Percentiles rank a stretch among this genome's conserved stretches.
Evolutionary conservation across 108 stramenopile species (phyloP).

Genomic region (Skeletonema grethae): DNA sequence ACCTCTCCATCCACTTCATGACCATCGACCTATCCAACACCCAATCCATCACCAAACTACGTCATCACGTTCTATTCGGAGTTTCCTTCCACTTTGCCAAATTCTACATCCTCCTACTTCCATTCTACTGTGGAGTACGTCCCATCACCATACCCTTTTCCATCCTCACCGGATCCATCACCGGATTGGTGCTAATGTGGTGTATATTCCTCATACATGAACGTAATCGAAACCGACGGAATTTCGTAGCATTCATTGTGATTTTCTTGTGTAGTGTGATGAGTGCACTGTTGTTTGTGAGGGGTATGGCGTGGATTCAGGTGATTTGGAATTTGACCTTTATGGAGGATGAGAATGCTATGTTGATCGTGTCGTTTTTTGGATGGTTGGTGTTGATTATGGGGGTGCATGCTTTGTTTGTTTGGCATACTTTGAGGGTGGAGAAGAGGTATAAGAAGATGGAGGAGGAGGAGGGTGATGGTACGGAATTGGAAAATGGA

Average conservation of each 20-base stretch:
- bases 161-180: slow-evolving; percentile 12
- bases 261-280: slow-evolving; percentile 29
- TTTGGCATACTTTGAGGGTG: slow-evolving; percentile 34
- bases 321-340: slow-evolving; percentile 32
- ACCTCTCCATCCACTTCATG: slow-evolving; percentile 18
- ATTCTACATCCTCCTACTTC: slow-evolving; percentile 21
- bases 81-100: slow-evolving; percentile 47
- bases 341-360: slow-evolving; percentile 24
- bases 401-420: slow-evolving; percentile 31
- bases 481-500: neutral
- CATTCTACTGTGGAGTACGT: slow-evolving; percentile 44
- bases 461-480: neutral
- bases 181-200: slow-evolving; percentile 46
- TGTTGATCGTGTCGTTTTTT: slow-evolving; percentile 37
- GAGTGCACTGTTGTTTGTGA: slow-evolving; percentile 31
- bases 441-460: slow-evolving; percentile 16
- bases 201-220: slow-evolving; percentile 40
- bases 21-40: slow-evolving; percentile 10
- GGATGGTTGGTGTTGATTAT: slow-evolving; percentile 29
- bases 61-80: slow-evolving; percentile 19
- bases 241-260: slow-evolving; percentile 32
- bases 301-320: slow-evolving; percentile 49
- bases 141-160: slow-evolving; percentile 16
- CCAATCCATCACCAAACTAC: slow-evolving; percentile 8
- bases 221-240: slow-evolving; percentile 31